Evolutionary conservation across 371 early-diverging fungal species (phyloP).

Genomic region (Batkoa obscura): DNA sequence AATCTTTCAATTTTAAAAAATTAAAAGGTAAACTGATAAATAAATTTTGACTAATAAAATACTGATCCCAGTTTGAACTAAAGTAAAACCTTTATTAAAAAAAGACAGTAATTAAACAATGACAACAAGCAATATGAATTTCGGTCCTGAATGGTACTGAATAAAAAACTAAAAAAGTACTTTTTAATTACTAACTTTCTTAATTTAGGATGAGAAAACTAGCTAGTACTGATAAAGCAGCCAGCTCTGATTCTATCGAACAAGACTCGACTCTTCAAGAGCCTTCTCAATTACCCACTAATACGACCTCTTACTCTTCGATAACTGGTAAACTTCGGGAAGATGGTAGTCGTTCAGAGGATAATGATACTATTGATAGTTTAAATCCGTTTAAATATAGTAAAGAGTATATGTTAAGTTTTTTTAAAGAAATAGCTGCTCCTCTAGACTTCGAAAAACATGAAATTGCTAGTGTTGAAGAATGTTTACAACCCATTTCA

Average conservation of each 20-base stretch:
- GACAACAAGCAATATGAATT: conserved; percentile 48
- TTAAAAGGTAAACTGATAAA: too few relatives aligned
- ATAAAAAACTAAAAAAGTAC: neutral
- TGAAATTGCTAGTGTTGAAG: conserved; percentile 45
- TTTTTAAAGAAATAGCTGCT: conserved; percentile 33
- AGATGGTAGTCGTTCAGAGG: conserved; percentile 10
- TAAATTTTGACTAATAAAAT: too few relatives aligned
- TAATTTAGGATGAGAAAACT: conserved; percentile 17
- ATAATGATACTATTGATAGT: conserved; percentile 8
- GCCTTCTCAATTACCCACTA: conserved; percentile 1
- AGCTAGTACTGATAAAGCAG: conserved; percentile 13
- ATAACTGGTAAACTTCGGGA: conserved; percentile 4
- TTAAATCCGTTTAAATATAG: conserved; percentile 45
- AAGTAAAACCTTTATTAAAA: too few relatives aligned
- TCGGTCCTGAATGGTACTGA: conserved; percentile 64
- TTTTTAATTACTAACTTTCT: neutral
- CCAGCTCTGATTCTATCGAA: conserved; percentile 5
- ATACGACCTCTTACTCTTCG: conserved; percentile 7
- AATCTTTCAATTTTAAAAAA: too few relatives aligned
- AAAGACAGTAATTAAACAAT: too few relatives aligned
- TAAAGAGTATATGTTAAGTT: conserved; percentile 58
- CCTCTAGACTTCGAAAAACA: conserved; percentile 48
- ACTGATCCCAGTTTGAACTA: too few relatives aligned
- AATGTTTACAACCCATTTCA: conserved; percentile 39
- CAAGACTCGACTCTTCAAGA: conserved; percentile 9